These are phyloP conservation scores for Xanthoparmelia taractica DNA, from an alignment of 495 filamentous ascomycete species.

Conservation along the genomic window DNA sequence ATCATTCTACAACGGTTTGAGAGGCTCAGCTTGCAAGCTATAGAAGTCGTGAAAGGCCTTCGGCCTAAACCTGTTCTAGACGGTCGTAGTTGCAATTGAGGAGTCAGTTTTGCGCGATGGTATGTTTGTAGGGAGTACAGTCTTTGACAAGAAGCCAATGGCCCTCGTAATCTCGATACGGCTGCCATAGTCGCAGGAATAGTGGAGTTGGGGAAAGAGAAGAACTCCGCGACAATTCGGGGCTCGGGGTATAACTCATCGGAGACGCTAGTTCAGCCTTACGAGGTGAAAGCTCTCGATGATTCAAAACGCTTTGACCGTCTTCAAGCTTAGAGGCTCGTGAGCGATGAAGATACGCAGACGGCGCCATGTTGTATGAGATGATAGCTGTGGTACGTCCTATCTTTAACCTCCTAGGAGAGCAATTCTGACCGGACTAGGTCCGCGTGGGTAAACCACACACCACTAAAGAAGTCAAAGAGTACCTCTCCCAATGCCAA, in stretches of 20 bases:
- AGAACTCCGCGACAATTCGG: background rate
- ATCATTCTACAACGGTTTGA: background rate
- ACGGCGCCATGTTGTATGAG: slow-evolving; percentile 81
- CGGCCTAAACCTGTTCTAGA: background rate
- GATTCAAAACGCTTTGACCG: background rate
- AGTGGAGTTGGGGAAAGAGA: background rate
- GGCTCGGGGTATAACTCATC: background rate
- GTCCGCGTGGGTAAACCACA: slow-evolving; percentile 65
- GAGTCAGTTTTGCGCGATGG: background rate
- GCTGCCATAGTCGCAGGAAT: slow-evolving; percentile 16
- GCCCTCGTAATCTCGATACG: slow-evolving; percentile 15
- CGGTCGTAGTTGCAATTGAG: slow-evolving; percentile 11
- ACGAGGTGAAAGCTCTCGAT: background rate
- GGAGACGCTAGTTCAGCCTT: slow-evolving; percentile 9
- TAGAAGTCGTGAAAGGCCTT: slow-evolving; percentile 20
- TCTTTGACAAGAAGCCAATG: slow-evolving; percentile 3
- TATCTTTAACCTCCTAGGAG: slow-evolving; percentile 1
- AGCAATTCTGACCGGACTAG: slow-evolving; percentile 38
- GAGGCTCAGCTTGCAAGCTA: slow-evolving; percentile 13
- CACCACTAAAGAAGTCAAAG: slow-evolving; percentile 78
- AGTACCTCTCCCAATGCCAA: slow-evolving; percentile 46
- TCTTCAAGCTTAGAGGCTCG: background rate
- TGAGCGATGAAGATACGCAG: slow-evolving; percentile 14
- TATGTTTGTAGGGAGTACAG: background rate
- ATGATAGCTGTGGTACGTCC: slow-evolving; percentile 82